Evolutionary conservation across 2,329 filamentous ascomycete species (phyloP), one percentile per base, ranked within the genome.

Genomic region (Alternaria ethzedia): DNA sequence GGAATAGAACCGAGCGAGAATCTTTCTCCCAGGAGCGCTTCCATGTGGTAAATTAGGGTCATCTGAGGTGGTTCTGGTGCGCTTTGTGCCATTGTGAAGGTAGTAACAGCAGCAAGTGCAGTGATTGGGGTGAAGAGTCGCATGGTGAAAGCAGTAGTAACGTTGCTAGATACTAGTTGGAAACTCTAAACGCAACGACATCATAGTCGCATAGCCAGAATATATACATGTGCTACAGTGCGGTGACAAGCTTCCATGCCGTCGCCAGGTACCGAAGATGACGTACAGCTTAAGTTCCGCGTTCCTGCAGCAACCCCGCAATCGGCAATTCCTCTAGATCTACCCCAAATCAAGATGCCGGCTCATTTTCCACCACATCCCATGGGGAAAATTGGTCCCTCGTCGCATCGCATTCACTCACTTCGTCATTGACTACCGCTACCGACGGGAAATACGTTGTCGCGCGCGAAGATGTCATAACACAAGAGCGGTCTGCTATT

Each of bases 31-130:
- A 75, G 66, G 1, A 65, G 51, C 2, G 65, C 67, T 46, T 67
- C 62, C 70, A 75, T 74, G 25, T 64, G 66, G 21, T 75, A 75
- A 4, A 75, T 54, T 25, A 75, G 51, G 1, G 68, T 70, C 70
- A 74, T 56, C 20, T 54, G 50, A 4, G 72, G 73, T 5, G 70
- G 67, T 10, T 61, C 20, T n/a, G 68, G 68, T 4, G 59, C 58
- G 17, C 32, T 54, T 61, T 66, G 46, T 2, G 70, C 68, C 68
- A 73, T 72, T 52, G 59, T 45, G 57, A 60, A 47, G 3, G 65
- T 47, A 23, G 58, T 26, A 11, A 62, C 13, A 17, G 54, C 13
- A 17, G 64, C 23, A 25, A 71, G 41, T 23, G 62, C 20, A 13
- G 64, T 25, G 23, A 71, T 46, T 17, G 60, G 20, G 17, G 54